Evolutionary conservation across 2,329 filamentous ascomycete genomes (phyloP).

Genomic region (Colletotrichum gloeosporioides): DNA sequence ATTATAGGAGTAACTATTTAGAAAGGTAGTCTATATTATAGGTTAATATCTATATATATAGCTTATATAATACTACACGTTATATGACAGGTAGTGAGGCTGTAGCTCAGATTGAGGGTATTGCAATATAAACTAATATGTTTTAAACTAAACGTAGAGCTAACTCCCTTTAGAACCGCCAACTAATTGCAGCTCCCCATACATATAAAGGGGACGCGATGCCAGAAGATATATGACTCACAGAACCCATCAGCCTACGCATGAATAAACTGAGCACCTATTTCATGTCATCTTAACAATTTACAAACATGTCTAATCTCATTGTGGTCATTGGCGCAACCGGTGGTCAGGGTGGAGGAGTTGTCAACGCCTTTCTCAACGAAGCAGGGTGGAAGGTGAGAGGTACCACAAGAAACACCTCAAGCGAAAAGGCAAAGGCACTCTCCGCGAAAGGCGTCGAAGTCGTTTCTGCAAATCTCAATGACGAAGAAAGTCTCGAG

Average conservation of each 20-base stretch:
- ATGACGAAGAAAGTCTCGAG: constrained; percentile 42
- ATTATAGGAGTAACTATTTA: no score
- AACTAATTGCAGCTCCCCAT: background rate
- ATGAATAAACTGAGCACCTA: background rate
- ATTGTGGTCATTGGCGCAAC: constrained; percentile 38
- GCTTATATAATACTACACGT: no score
- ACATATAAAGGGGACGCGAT: background rate
- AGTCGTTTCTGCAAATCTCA: constrained; percentile 41
- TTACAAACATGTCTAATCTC: background rate
- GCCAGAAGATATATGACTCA: fast-evolving
- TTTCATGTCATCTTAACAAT: background rate
- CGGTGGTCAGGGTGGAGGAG: constrained; percentile 34
- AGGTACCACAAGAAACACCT: constrained; percentile 33
- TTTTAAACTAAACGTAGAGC: background rate
- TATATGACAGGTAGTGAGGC: no score
- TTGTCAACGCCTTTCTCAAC: constrained; percentile 33
- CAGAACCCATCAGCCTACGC: background rate
- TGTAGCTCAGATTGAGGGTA: no score
- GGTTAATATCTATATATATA: no score
- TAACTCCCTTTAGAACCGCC: background rate
- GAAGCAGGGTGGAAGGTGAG: constrained; percentile 29
- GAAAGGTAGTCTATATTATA: no score
- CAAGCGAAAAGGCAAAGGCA: constrained; percentile 30
- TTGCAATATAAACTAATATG: no score
- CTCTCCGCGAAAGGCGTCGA: constrained; percentile 31